Evolutionary conservation across 768 basidiomycete species (phyloP), one percentile per base, ranked within the genome.

Genomic region (Hygrocybe punicea): DNA sequence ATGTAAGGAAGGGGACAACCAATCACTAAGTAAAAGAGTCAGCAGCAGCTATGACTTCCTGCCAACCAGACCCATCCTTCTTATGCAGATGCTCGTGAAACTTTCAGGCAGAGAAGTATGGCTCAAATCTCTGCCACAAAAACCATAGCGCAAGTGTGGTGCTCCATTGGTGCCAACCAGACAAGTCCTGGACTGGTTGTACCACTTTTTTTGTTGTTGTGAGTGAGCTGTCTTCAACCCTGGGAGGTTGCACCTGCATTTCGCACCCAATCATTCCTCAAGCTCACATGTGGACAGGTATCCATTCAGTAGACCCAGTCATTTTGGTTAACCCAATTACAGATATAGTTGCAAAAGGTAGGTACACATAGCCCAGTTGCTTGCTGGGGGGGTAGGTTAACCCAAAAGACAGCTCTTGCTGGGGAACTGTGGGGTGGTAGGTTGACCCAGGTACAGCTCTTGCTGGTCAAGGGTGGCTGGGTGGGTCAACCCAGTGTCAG

Each of bases 151-250:
- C 50, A 7, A 57, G 50, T 21, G 29, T 17, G 42, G 29, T 17
- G 42, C 37, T 52, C 56, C 56, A 57, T 44, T 52, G 36, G 24
- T 24, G 50, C 34, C 51, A 42, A 17, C 14, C 29, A 14, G 42
- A 37, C 29, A 52, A 50, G 7, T 51, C 21, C 23, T 57, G 14
- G 4, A 57, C 50, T 35, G 51, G 44, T 13, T 51, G 39, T 14
- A 52, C 45, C 7, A 57, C 56, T 34, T 57, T 57, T 42, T 52
- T 57, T 11, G n/a, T n/a, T 48, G 39, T 23, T 42, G 49, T 9
- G 37, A 37, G 33, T 42, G 25, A 24, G 49, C 56, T 17, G 50
- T 57, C 34, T 57, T 57, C 39, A 42, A 34, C 2, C 17, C 24
- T 13, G 6, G 3, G 39, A 50, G 24, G n/a, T 51, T 33, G 42